Percentiles rank a stretch among this genome's conserved stretches.
Evolutionary conservation across 1,139 yeast species (phyloP).

Genomic region (Meyerozyma guilliermondii): DNA sequence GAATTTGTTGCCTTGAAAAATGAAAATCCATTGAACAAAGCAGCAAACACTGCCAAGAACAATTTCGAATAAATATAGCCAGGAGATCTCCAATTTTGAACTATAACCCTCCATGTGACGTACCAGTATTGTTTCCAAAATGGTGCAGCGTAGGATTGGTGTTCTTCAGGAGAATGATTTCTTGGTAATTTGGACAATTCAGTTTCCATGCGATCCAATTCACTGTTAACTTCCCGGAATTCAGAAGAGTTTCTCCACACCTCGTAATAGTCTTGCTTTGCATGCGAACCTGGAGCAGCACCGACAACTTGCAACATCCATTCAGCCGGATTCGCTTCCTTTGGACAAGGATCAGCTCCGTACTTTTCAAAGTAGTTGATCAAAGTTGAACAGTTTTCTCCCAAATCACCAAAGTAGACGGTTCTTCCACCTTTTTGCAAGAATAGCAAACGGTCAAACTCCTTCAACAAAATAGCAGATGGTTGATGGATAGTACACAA

Average conservation of each 20-base stretch:
- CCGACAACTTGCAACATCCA: conserved; percentile 81
- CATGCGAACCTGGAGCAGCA: conserved; percentile 74
- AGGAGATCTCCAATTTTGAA: conserved; percentile 77
- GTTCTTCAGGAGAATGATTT: conserved; percentile 27
- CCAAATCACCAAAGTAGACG: conserved; percentile 78
- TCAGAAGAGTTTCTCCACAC: conserved; percentile 64
- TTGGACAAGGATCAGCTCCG: conserved; percentile 57
- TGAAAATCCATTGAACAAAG: conserved; percentile 69
- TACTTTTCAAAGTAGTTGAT: conserved; percentile 64
- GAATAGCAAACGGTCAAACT: conserved; percentile 71
- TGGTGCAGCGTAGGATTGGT: conserved; percentile 41
- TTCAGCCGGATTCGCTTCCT: conserved; percentile 73
- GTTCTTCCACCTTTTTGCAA: conserved; percentile 73
- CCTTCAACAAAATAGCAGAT: conserved; percentile 69
- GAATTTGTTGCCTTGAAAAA: conserved; percentile 64
- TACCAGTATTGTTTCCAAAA: conserved; percentile 42
- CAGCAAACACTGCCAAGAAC: conserved; percentile 43
- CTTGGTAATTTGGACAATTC: conserved; percentile 36
- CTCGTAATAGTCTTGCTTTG: conserved; percentile 58
- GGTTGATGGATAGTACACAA: conserved; percentile 84
- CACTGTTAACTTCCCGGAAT: conserved; percentile 36
- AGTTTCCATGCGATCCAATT: conserved; percentile 40
- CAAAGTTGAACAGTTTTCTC: conserved; percentile 54
- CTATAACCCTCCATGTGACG: conserved; percentile 52
- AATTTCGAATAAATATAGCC: conserved; percentile 63